phyloP scores from a whole-genome alignment of 2,329 filamentous ascomycete genomes.

The Periconia macrospinosa region DNA sequence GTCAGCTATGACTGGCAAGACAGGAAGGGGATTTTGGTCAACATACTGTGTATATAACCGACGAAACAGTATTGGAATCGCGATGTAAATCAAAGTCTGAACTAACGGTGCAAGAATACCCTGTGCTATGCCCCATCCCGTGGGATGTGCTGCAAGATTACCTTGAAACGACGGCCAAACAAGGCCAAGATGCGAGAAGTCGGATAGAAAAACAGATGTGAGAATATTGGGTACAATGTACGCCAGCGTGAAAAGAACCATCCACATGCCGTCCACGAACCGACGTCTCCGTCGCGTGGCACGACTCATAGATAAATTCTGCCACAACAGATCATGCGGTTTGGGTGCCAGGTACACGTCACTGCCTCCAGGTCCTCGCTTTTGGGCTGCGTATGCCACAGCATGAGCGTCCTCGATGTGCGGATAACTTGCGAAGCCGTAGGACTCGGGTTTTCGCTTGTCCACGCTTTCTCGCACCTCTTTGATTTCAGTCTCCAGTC shows the following conservation, averaged over 20 bases:
- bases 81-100: slow-evolving; percentile 81
- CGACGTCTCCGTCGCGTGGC: slow-evolving; percentile 69
- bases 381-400: slow-evolving; percentile 74
- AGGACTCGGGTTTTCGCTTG: slow-evolving; percentile 83
- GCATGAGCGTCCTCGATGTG: slow-evolving; percentile 85
- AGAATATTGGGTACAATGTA: slow-evolving; percentile 92
- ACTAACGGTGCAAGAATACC: slow-evolving; percentile 87
- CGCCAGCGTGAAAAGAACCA: slow-evolving; percentile 74
- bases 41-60: slow-evolving; percentile 71
- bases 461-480: slow-evolving; percentile 83
- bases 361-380: slow-evolving; percentile 77
- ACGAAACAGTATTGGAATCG: slow-evolving; percentile 87
- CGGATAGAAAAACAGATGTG: slow-evolving; percentile 90
- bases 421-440: slow-evolving; percentile 91
- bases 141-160: slow-evolving; percentile 64
- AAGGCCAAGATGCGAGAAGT: slow-evolving; percentile 75
- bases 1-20: not conserved
- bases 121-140: slow-evolving; percentile 83
- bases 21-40: not conserved
- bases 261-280: slow-evolving; percentile 82
- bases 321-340: slow-evolving; percentile 93
- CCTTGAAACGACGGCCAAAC: slow-evolving; percentile 78
- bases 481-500: slow-evolving; percentile 81
- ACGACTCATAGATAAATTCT: slow-evolving; percentile 77
- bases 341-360: slow-evolving; percentile 78